Evolutionary conservation across 225 moss, liverwort and hornwort genomes (phyloP), one percentile per base, ranked within the genome.

Genomic region (Physcomitrellopsis africana): DNA sequence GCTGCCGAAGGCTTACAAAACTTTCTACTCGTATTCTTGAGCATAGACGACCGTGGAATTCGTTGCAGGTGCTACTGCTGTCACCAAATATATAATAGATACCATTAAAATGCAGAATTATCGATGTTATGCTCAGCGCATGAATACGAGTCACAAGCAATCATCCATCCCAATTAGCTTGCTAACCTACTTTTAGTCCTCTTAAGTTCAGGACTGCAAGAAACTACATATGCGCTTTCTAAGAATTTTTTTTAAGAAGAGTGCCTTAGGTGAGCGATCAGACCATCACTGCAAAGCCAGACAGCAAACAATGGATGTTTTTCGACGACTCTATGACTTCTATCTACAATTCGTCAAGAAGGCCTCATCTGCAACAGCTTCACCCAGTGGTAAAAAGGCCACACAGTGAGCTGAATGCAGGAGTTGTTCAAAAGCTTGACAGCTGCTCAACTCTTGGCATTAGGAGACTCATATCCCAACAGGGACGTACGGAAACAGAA

Each of bases 381-480:
- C n/a, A 65, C 65, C 51, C 74, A 74, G 55, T 55, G 72, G 42
- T 69, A 55, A 69, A 53, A 60, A 61, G 17, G 12, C 18, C 47
- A 13, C 32, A 20, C 26, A 0, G 20, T 72, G 61, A 72, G 72
- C 45, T 60, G 18, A 45, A 60, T 72, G 48, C 59, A 73, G 26
- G 26, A 63, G 9, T 63, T 73, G n/a, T 49, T 60, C 61, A 72
- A 61, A 72, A 55, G 75, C 66, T 56, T 75, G 54, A 66, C 45
- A 75, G 57, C 12, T 56, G 75, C 57, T 75, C 63, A 41, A 70
- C 44, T 64, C 54, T 70, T 47, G n/a, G 53, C 54, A 53, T 73
- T 57, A 67, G 29, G 32, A 14, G 19, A 49, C 29, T 58, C 58
- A 68, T 58, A 59, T 37, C 9, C 60, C 68, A 60, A 76, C 60